These are phyloP conservation scores for Tetrapyrgos nigripes DNA, from an alignment of 1,284 basidiomycete genomes.

Conservation along the genomic window DNA sequence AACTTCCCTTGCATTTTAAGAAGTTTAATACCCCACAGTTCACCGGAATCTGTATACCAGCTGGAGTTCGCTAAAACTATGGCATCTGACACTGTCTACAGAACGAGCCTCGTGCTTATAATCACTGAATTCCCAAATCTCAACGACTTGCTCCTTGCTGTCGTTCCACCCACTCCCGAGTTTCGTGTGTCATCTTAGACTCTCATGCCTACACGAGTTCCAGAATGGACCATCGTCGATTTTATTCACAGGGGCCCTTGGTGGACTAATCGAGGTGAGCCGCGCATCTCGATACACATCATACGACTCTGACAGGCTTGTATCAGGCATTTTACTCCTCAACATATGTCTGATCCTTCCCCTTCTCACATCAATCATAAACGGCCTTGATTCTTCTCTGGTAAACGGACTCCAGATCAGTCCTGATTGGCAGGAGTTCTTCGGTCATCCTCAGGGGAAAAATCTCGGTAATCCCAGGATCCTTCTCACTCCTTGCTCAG, in stretches of 20 bases:
- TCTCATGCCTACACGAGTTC: slow-evolving; percentile 24
- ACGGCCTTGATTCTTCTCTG: slow-evolving; percentile 68
- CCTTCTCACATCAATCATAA: slow-evolving; percentile 62
- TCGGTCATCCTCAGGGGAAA: slow-evolving; percentile 56
- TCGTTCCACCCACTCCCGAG: slow-evolving; percentile 12
- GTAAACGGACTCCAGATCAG: slow-evolving; percentile 72
- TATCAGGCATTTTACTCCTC: slow-evolving; percentile 60
- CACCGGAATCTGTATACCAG: too few species aligned
- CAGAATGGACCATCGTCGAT: slow-evolving; percentile 61
- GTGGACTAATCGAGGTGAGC: slow-evolving; percentile 65
- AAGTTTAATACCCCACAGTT: too few species aligned
- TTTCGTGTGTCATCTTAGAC: slow-evolving; percentile 20
- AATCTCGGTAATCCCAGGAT: slow-evolving; percentile 47
- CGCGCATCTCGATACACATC: neutral
- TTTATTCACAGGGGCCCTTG: slow-evolving; percentile 65
- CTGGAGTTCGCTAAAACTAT: too few species aligned
- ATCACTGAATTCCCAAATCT: too few species aligned
- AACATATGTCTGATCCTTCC: slow-evolving; percentile 67
- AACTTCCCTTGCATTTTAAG: too few species aligned
- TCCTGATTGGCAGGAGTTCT: slow-evolving; percentile 64
- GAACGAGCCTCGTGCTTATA: too few species aligned
- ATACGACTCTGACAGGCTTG: neutral
- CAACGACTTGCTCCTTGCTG: neutral
- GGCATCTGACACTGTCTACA: too few species aligned
- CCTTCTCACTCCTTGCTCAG: slow-evolving; percentile 6